Percentiles rank a stretch among this genome's conserved stretches.
These are phyloP conservation scores for Termitomyces sp. DNA, from an alignment of 768 basidiomycete species.

Conservation along the genomic window DNA sequence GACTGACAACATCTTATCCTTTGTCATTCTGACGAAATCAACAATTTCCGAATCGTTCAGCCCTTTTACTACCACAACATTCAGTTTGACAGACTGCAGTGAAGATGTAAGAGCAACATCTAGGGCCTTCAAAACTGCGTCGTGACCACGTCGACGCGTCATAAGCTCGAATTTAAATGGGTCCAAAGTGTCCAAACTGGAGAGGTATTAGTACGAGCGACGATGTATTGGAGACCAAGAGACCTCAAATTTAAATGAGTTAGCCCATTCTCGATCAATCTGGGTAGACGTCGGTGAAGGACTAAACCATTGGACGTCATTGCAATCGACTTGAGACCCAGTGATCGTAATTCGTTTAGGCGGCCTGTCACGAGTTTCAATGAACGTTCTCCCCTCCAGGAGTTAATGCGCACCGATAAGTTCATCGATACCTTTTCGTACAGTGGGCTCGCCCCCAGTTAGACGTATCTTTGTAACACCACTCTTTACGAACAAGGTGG, in stretches of 20 bases:
- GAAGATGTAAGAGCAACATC: slow-evolving; percentile 52
- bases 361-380: slow-evolving; percentile 34
- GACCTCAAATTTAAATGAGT: slow-evolving; percentile 72
- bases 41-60: slow-evolving; percentile 78
- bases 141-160: slow-evolving; percentile 73
- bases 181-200: slow-evolving; percentile 78
- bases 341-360: slow-evolving; percentile 51
- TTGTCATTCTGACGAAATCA: slow-evolving; percentile 76
- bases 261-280: slow-evolving; percentile 63
- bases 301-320: slow-evolving; percentile 86
- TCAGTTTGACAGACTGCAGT: slow-evolving; percentile 67
- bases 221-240: not conserved
- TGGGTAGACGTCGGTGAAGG: slow-evolving; percentile 66
- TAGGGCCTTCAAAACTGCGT: slow-evolving; percentile 65
- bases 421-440: slow-evolving; percentile 67
- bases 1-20: slow-evolving; percentile 55
- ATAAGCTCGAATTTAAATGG: slow-evolving; percentile 86
- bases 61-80: slow-evolving; percentile 77
- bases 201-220: not conserved
- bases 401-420: slow-evolving; percentile 50
- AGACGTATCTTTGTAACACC: slow-evolving; percentile 86
- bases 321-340: slow-evolving; percentile 69
- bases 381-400: not conserved
- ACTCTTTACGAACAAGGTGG: slow-evolving; percentile 69
- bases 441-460: slow-evolving; percentile 85